A percentile compares a stretch with the other conserved stretches of the same genome.
Evolutionary conservation across 1,139 yeast species (phyloP).

Genomic region (Suzukiozyma palmioleophila): DNA sequence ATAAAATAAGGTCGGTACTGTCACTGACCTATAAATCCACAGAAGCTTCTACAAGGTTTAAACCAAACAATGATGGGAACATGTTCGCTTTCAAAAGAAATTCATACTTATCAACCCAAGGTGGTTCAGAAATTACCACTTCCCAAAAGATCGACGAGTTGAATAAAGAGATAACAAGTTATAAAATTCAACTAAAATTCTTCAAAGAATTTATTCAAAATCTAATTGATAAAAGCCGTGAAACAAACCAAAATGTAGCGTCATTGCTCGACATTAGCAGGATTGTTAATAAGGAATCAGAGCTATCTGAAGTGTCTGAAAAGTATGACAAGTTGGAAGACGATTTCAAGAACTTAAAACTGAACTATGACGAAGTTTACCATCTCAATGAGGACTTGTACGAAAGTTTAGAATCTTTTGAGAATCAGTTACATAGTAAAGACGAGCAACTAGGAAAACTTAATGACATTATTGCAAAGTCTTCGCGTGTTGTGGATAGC

Average conservation of each 20-base stretch:
- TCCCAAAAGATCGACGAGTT: slow-evolving; percentile 26
- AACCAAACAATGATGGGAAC: background rate
- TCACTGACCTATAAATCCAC: slow-evolving; percentile 9
- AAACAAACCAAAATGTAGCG: slow-evolving; percentile 1
- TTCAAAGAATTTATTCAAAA: slow-evolving; percentile 40
- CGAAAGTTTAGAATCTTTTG: slow-evolving; percentile 31
- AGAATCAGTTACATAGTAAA: slow-evolving; percentile 24
- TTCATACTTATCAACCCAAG: background rate
- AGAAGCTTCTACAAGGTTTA: background rate
- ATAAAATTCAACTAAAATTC: slow-evolving; percentile 39
- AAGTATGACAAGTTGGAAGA: slow-evolving; percentile 11
- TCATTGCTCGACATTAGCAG: slow-evolving; percentile 2
- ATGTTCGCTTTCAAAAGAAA: background rate
- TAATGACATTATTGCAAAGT: slow-evolving; percentile 14
- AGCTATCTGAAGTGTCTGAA: slow-evolving; percentile 5
- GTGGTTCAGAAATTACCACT: slow-evolving; percentile 7
- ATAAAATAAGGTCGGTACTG: slow-evolving; percentile 22
- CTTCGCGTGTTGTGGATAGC: slow-evolving; percentile 18
- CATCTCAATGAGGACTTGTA: slow-evolving; percentile 38
- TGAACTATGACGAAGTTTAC: slow-evolving; percentile 33
- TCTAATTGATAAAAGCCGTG: slow-evolving; percentile 24
- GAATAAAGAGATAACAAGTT: slow-evolving; percentile 38
- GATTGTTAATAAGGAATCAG: slow-evolving; percentile 1
- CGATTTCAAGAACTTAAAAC: slow-evolving; percentile 18
- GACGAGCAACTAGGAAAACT: slow-evolving; percentile 17